Conservation (phyloP, 306 rosid species). For the Medicago truncatula region MtrunA17r5.0-ANR NC_053044.1:39157501-39158000, state of each 20-base stretch:
- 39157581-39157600: slow-evolving; percentile 25
- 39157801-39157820: neutral
- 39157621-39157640: slow-evolving; percentile 18
- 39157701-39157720: slow-evolving; percentile 21
- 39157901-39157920: neutral
- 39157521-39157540: slow-evolving; percentile 24
- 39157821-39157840: neutral
- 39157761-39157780: slow-evolving; percentile 4
- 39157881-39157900: slow-evolving; percentile 15
- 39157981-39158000: slow-evolving; percentile 14
- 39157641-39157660: slow-evolving; percentile 3
- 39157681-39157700: slow-evolving; percentile 4
- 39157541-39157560: slow-evolving; percentile 19
- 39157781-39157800: slow-evolving; percentile 9
- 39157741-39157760: slow-evolving; percentile 14
- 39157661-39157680: neutral
- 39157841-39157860: too few species aligned
- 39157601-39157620: slow-evolving; percentile 1
- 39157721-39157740: neutral
- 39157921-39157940: slow-evolving; percentile 27
- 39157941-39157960: slow-evolving; percentile 18
- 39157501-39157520: slow-evolving; percentile 27
- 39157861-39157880: neutral
- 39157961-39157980: slow-evolving; percentile 7
- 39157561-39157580: slow-evolving; percentile 32